Percentiles rank a stretch among this genome's conserved stretches.
Evolutionary conservation across 345 rosid species (phyloP).

Genomic region (Melaleuca alternifolia): DNA sequence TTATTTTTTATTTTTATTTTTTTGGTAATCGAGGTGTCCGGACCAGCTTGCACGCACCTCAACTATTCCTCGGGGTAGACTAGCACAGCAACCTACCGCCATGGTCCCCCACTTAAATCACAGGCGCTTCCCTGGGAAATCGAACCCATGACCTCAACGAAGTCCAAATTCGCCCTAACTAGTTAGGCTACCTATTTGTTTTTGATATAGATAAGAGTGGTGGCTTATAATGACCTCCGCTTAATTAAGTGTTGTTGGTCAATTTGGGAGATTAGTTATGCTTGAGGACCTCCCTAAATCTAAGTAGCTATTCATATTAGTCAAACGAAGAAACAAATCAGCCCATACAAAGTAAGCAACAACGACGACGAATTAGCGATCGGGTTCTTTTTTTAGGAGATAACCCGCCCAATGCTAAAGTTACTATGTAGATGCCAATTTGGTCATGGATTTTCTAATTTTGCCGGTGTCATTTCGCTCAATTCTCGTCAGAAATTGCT

Average conservation of each 20-base stretch:
- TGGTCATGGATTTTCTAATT: too few relatives aligned
- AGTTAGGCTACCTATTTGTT: too few relatives aligned
- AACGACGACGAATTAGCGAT: background rate
- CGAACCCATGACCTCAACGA: too few relatives aligned
- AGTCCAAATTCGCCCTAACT: too few relatives aligned
- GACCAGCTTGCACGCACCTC: too few relatives aligned
- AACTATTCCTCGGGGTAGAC: too few relatives aligned
- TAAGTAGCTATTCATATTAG: background rate
- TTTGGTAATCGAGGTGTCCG: too few relatives aligned
- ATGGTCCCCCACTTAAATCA: too few relatives aligned
- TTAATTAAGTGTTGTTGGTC: background rate
- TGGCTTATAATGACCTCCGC: background rate
- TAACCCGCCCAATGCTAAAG: accelerated
- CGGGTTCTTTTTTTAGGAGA: background rate
- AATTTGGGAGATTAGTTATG: background rate
- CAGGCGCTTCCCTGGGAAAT: too few relatives aligned
- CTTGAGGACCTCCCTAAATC: background rate
- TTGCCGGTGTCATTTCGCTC: accelerated
- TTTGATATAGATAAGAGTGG: background rate
- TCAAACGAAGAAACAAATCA: background rate
- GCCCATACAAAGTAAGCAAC: background rate
- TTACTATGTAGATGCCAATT: background rate
- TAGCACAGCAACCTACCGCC: too few relatives aligned
- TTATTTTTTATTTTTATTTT: too few relatives aligned
- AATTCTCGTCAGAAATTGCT: background rate